Conservation (phyloP, 805 yeast genomes). For the Wickerhamomyces chambardii region DNA sequence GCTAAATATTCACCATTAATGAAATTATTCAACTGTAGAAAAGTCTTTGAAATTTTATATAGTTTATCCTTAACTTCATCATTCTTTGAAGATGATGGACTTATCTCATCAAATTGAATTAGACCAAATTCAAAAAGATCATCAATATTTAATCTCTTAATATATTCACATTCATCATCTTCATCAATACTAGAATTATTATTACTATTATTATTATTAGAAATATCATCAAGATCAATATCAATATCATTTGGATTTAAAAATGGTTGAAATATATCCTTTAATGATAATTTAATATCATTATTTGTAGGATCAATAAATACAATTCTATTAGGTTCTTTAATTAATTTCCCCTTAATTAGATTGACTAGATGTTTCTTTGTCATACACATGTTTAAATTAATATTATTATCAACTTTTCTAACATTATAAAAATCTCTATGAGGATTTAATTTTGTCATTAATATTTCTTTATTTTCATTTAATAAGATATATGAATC, state of each 20-base stretch:
- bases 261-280: slow-evolving; percentile 12
- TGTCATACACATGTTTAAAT: slow-evolving; percentile 96
- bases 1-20: slow-evolving; percentile 29
- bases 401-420: slow-evolving; percentile 73
- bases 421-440: slow-evolving; percentile 34
- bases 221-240: no score
- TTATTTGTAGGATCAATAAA: slow-evolving; percentile 8
- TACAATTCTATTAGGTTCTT: slow-evolving; percentile 26
- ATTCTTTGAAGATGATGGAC: slow-evolving; percentile 15
- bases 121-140: slow-evolving; percentile 20
- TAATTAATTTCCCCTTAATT: slow-evolving; percentile 25
- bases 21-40: slow-evolving; percentile 25
- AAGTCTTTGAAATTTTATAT: slow-evolving; percentile 22
- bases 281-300: slow-evolving; percentile 10
- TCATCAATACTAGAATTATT: no score
- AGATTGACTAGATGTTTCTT: slow-evolving; percentile 64
- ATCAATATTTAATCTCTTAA: slow-evolving; percentile 16
- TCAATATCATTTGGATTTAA: slow-evolving; percentile 6
- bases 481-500: slow-evolving; percentile 25
- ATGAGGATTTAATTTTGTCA: slow-evolving; percentile 28
- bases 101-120: slow-evolving; percentile 16
- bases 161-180: slow-evolving; percentile 14
- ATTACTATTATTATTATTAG: no score
- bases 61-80: slow-evolving; percentile 14
- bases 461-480: slow-evolving; percentile 23